Evolutionary conservation across 257 asterid species (phyloP).

Genomic region (Nicotiana sylvestris): DNA sequence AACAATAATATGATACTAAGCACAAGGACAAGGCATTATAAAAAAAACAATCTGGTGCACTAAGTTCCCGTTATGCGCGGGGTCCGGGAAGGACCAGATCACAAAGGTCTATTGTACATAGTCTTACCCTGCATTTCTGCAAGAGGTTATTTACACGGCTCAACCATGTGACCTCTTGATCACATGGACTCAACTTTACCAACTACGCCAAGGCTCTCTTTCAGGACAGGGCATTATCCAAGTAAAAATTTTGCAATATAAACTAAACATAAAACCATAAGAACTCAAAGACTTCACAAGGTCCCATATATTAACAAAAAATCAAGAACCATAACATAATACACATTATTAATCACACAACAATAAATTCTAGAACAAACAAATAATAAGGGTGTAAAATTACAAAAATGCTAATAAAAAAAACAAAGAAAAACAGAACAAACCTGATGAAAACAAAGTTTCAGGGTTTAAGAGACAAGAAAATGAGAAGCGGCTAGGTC

Average conservation of each 20-base stretch:
- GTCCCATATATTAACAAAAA: background rate
- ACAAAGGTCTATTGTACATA: too few species aligned
- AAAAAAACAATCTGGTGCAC: too few species aligned
- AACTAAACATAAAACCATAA: background rate
- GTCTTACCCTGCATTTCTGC: too few species aligned
- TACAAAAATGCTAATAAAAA: background rate
- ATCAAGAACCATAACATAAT: background rate
- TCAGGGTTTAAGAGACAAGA: constrained; percentile 14
- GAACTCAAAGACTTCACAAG: background rate
- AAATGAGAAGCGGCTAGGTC: constrained; percentile 25
- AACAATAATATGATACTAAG: background rate
- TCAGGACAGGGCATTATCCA: background rate
- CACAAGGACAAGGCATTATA: background rate
- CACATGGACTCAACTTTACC: too few species aligned
- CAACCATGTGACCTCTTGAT: too few species aligned
- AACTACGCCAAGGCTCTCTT: too few species aligned
- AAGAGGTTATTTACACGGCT: too few species aligned
- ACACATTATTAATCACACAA: background rate
- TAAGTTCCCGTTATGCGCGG: too few species aligned
- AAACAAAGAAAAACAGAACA: background rate
- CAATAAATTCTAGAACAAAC: background rate
- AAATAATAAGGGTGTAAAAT: background rate
- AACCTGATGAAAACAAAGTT: background rate
- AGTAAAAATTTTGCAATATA: background rate
- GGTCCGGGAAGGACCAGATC: too few species aligned